A percentile compares a stretch with the other conserved stretches of the same genome.
These are phyloP conservation scores for Eucalyptus polybractea DNA, from an alignment of 345 rosid species.

Conservation along the genomic window DNA sequence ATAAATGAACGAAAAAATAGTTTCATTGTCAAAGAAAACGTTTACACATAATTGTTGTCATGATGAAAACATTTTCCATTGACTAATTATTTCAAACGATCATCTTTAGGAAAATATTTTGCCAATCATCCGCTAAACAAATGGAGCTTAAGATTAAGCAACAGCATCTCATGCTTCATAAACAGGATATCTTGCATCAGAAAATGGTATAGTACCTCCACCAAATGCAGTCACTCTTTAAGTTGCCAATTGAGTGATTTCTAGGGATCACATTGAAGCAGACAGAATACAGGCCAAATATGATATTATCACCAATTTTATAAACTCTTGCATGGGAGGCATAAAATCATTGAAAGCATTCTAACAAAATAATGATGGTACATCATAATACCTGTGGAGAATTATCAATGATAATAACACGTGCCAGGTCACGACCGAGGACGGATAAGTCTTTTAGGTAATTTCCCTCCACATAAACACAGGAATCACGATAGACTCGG, in stretches of 20 bases:
- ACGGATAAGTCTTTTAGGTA: constrained; percentile 88
- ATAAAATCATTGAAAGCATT: neutral
- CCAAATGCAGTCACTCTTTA: neutral
- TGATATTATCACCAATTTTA: neutral
- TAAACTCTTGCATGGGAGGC: neutral
- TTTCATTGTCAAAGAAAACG: neutral
- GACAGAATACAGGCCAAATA: neutral
- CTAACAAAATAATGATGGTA: neutral
- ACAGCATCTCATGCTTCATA: neutral
- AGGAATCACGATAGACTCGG: constrained; percentile 90
- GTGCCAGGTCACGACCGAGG: constrained; percentile 93
- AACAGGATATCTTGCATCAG: neutral
- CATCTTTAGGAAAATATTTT: neutral
- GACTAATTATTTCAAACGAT: neutral
- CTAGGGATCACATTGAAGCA: neutral
- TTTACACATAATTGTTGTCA: neutral
- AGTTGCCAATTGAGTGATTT: neutral
- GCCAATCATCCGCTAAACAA: neutral
- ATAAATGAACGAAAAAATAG: neutral
- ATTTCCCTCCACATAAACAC: constrained; percentile 91
- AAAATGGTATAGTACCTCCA: neutral
- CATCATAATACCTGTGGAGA: constrained; percentile 83
- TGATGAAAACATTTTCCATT: neutral
- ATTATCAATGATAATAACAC: constrained; percentile 78
- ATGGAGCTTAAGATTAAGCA: neutral